Evolutionary conservation across 2,329 filamentous ascomycete genomes (phyloP).

Genomic region (Diplodia sapinea): DNA sequence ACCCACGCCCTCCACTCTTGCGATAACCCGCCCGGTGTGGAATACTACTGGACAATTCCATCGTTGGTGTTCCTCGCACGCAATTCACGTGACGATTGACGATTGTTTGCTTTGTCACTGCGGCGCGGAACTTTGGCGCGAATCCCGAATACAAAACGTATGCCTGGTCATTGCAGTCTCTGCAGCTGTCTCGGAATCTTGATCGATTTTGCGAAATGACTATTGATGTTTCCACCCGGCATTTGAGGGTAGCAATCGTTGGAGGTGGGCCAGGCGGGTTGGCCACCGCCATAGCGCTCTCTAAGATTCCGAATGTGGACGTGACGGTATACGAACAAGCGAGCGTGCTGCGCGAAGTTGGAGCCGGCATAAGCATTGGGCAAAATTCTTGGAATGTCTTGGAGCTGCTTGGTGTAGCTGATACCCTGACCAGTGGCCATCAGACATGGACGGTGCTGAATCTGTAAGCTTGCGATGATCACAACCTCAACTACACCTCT

Average conservation of each 20-base stretch:
- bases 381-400: constrained; percentile 53
- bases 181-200: neutral
- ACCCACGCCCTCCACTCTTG: constrained; percentile 16
- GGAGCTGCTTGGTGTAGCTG: constrained; percentile 53
- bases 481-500: neutral
- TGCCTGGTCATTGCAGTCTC: too few relatives aligned
- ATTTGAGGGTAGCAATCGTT: constrained; percentile 40
- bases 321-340: constrained; percentile 48
- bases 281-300: constrained; percentile 34
- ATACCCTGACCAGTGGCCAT: constrained; percentile 42
- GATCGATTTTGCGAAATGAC: constrained; percentile 30
- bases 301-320: constrained; percentile 39
- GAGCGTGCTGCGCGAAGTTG: constrained; percentile 41
- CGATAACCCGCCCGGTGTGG: neutral
- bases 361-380: constrained; percentile 33
- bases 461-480: constrained; percentile 36
- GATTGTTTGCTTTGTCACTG: constrained; percentile 34
- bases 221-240: constrained; percentile 17
- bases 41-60: neutral
- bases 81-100: constrained; percentile 35
- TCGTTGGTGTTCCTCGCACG: constrained; percentile 31
- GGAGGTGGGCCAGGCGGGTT: constrained; percentile 37
- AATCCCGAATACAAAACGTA: neutral
- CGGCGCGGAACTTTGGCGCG: constrained; percentile 19
- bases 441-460: constrained; percentile 42